These are phyloP conservation scores for Suillus luteus DNA, from an alignment of 768 basidiomycete genomes.

Conservation along the genomic window DNA sequence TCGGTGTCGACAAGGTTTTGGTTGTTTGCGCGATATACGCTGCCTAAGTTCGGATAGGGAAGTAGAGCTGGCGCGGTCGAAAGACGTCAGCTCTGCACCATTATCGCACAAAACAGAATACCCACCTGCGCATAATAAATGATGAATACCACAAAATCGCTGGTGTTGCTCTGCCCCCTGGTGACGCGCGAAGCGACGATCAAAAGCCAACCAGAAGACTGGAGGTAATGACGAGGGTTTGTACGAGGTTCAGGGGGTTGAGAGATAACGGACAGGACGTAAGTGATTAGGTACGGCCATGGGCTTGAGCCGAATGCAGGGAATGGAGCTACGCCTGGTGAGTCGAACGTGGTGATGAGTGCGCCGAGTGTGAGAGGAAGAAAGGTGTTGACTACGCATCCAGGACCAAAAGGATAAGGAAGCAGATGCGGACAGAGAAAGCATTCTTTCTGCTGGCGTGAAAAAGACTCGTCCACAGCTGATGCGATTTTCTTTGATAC, in stretches of 20 bases:
- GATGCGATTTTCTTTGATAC: slow-evolving; percentile 80
- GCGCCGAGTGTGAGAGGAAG: slow-evolving; percentile 72
- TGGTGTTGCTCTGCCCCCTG: slow-evolving; percentile 48
- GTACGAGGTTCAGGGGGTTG: slow-evolving; percentile 74
- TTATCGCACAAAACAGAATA: background rate
- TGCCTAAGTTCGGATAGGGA: slow-evolving; percentile 77
- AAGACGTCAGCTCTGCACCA: background rate
- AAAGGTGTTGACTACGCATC: slow-evolving; percentile 73
- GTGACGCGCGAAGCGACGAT: slow-evolving; percentile 76
- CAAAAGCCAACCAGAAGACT: slow-evolving; percentile 79
- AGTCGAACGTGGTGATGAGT: slow-evolving; percentile 23
- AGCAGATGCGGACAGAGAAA: slow-evolving; percentile 77
- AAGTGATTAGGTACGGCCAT: slow-evolving; percentile 71
- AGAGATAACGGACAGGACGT: slow-evolving; percentile 71
- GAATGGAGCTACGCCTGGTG: slow-evolving; percentile 17
- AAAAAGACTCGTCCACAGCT: slow-evolving; percentile 81
- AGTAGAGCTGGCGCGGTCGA: slow-evolving; percentile 55
- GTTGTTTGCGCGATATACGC: slow-evolving; percentile 76
- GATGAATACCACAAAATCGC: slow-evolving; percentile 78
- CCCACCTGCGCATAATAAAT: slow-evolving; percentile 77
- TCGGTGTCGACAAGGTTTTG: slow-evolving; percentile 82
- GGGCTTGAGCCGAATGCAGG: slow-evolving; percentile 44
- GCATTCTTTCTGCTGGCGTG: slow-evolving; percentile 86
- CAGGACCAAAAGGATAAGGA: slow-evolving; percentile 71
- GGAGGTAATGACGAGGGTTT: slow-evolving; percentile 79